A percentile compares a stretch with the other conserved stretches of the same genome.
Conservation (phyloP, 306 rosid species). For the Rubus parviflorus region DNA sequence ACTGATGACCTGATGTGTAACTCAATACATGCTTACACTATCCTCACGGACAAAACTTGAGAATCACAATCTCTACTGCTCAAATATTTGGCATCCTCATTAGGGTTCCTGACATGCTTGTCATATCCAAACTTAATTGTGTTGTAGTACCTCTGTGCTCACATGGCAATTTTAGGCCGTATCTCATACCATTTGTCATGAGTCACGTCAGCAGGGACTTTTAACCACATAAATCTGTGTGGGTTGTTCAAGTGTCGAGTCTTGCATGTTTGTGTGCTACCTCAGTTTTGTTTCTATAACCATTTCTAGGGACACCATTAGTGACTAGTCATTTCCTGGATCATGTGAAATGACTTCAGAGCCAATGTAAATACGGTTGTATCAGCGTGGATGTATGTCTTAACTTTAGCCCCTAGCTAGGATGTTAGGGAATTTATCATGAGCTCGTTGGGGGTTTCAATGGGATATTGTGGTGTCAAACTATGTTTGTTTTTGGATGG, state of each 20-base stretch:
- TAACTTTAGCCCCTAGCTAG: neutral
- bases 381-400: neutral
- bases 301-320: neutral
- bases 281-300: neutral
- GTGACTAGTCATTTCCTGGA: neutral
- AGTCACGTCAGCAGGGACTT: neutral
- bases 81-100: neutral
- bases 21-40: neutral
- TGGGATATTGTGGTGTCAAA: neutral
- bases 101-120: neutral
- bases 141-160: neutral
- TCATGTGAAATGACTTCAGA: neutral
- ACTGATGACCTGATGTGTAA: neutral
- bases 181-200: neutral
- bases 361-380: neutral
- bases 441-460: neutral
- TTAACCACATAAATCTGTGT: neutral
- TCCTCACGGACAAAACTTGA: neutral
- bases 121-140: neutral
- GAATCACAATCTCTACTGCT: neutral
- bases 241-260: neutral
- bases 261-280: neutral
- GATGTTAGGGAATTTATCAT: neutral
- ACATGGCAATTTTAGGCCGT: neutral
- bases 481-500: neutral